phyloP scores from a whole-genome alignment of 257 asterid species.

The Scutellaria baicalensis region DNA sequence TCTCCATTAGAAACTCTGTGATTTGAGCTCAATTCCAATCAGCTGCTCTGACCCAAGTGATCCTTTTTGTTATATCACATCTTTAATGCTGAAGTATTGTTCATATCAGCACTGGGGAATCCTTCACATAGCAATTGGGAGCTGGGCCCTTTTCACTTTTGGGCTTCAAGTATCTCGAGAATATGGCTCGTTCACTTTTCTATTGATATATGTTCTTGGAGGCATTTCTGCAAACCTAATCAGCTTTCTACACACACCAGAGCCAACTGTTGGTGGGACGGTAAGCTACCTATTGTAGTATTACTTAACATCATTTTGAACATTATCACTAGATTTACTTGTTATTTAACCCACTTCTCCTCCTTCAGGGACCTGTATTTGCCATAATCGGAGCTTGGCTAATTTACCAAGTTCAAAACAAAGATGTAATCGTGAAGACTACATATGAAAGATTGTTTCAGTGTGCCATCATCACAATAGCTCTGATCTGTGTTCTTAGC shows the following conservation, averaged over 20 bases:
- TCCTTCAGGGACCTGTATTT: slow-evolving; percentile 62
- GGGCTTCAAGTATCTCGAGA: slow-evolving; percentile 52
- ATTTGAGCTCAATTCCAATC: too few species aligned
- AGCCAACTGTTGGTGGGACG: slow-evolving; percentile 80
- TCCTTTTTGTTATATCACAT: neutral
- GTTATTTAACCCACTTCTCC: slow-evolving; percentile 1
- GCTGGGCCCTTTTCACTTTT: slow-evolving; percentile 65
- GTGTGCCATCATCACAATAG: slow-evolving; percentile 46
- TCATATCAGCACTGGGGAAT: slow-evolving; percentile 71
- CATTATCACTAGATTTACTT: neutral
- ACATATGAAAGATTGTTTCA: slow-evolving; percentile 40
- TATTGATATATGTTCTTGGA: slow-evolving; percentile 68
- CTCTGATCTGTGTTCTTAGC: slow-evolving; percentile 58
- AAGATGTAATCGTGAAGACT: slow-evolving; percentile 37
- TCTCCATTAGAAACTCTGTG: neutral
- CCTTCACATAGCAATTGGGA: slow-evolving; percentile 54
- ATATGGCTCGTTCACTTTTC: slow-evolving; percentile 58
- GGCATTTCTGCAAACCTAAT: slow-evolving; percentile 71
- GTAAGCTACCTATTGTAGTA: slow-evolving; percentile 25
- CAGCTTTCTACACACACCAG: slow-evolving; percentile 77
- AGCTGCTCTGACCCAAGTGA: neutral
- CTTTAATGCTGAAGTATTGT: neutral
- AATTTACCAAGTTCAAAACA: slow-evolving; percentile 53
- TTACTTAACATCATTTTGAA: neutral
- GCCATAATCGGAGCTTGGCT: slow-evolving; percentile 86